These are phyloP conservation scores for Juglanconis juglandina DNA, from an alignment of 2,329 filamentous ascomycete genomes.

Conservation along the genomic window DNA sequence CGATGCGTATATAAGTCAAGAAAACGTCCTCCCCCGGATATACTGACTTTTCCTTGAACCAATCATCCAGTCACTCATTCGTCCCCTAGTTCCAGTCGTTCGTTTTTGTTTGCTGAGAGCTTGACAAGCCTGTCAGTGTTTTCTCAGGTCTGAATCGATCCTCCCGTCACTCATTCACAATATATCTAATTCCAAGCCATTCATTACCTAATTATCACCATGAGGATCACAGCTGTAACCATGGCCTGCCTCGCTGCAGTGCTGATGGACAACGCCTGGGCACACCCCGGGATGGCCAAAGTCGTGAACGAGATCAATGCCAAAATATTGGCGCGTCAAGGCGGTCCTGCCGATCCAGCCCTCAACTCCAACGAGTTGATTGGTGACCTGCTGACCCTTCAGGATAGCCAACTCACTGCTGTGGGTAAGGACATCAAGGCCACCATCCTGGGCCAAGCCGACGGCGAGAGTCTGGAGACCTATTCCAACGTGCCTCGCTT, in stretches of 20 bases:
- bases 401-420: constrained; percentile 28
- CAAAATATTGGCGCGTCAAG: constrained; percentile 19
- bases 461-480: constrained; percentile 2
- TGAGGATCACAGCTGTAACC: constrained; percentile 3
- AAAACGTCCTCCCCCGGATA: too few species aligned
- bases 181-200: too few species aligned
- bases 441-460: constrained; percentile 31
- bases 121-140: too few species aligned
- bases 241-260: constrained; percentile 6
- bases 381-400: constrained; percentile 36
- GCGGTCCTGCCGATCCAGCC: constrained; percentile 19
- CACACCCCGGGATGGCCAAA: constrained; percentile 24
- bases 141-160: too few species aligned
- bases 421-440: constrained; percentile 36
- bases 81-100: too few species aligned
- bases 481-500: not conserved
- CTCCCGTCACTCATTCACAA: too few species aligned
- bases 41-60: too few species aligned
- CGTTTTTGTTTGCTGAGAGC: too few species aligned
- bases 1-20: too few species aligned
- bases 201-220: not conserved
- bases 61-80: too few species aligned
- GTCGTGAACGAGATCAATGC: constrained; percentile 19
- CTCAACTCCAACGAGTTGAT: constrained; percentile 38
- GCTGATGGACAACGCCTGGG: not conserved